A percentile compares a stretch with the other conserved stretches of the same genome.
Conservation (phyloP, 495 filamentous ascomycete species). For the Hypomontagnella submonticulosa region DNA sequence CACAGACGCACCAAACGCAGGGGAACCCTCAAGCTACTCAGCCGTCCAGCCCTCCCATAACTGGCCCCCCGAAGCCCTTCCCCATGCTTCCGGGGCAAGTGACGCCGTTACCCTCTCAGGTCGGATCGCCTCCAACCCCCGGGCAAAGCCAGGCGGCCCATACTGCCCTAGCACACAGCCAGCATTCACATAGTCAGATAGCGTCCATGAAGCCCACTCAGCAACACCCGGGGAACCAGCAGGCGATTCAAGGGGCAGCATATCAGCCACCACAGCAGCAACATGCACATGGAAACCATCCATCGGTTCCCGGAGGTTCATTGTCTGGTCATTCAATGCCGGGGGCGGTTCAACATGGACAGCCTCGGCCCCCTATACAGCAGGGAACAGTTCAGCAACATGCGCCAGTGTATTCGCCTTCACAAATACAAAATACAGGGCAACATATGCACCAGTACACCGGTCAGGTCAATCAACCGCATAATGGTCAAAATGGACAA, state of each 20-base stretch:
- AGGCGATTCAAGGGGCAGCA: slow-evolving; percentile 7
- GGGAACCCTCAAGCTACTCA: slow-evolving; percentile 13
- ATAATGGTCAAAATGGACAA: slow-evolving; percentile 26
- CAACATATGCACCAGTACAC: slow-evolving; percentile 13
- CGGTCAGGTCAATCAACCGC: slow-evolving; percentile 10
- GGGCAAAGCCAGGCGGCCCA: slow-evolving; percentile 17
- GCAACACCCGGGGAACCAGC: slow-evolving; percentile 13
- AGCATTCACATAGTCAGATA: slow-evolving; percentile 5
- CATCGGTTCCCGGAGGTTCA: slow-evolving; percentile 2
- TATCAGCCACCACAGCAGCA: slow-evolving; percentile 32
- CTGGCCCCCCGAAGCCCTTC: slow-evolving; percentile 31
- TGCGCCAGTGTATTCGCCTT: neutral
- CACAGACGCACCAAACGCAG: slow-evolving; percentile 21
- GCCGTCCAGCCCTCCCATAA: slow-evolving; percentile 10
- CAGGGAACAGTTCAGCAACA: slow-evolving; percentile 31
- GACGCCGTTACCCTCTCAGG: slow-evolving; percentile 42
- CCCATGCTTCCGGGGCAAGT: slow-evolving; percentile 50
- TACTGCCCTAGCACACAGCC: slow-evolving; percentile 11
- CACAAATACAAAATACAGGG: slow-evolving; percentile 11
- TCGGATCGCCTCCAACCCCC: slow-evolving; percentile 34
- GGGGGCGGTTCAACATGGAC: slow-evolving; percentile 22
- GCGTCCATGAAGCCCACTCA: slow-evolving; percentile 14
- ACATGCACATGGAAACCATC: slow-evolving; percentile 15
- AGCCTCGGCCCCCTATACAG: slow-evolving; percentile 26
- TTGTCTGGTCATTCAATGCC: slow-evolving; percentile 17